Evolutionary conservation across 495 filamentous ascomycete genomes (phyloP).

Genomic region (Cryomyces minteri): DNA sequence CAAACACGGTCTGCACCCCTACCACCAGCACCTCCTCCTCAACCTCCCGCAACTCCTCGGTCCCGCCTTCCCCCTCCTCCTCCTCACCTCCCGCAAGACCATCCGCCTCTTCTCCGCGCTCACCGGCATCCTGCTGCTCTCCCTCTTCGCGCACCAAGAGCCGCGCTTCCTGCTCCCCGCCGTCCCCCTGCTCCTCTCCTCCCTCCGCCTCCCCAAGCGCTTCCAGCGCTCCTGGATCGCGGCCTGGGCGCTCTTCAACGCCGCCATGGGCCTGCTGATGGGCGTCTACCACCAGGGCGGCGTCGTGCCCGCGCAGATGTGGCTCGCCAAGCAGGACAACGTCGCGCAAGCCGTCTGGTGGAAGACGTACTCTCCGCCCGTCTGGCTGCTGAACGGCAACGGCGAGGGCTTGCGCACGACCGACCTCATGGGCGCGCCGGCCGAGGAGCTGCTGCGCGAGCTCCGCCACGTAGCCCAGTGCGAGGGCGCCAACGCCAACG

Average conservation of each 20-base stretch:
- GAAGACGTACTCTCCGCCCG: conserved; percentile 91
- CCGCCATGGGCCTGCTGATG: conserved; percentile 61
- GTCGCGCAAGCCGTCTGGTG: conserved; percentile 76
- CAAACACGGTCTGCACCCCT: conserved; percentile 78
- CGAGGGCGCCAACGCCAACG: conserved; percentile 16
- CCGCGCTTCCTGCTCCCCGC: conserved; percentile 81
- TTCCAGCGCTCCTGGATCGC: conserved; percentile 35
- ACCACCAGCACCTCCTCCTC: conserved; percentile 70
- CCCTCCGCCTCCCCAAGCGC: conserved; percentile 46
- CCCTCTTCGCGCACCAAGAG: conserved; percentile 83
- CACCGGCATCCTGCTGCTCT: conserved; percentile 62
- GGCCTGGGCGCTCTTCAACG: conserved; percentile 73
- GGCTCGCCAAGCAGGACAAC: conserved; percentile 19
- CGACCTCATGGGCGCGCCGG: conserved; percentile 69
- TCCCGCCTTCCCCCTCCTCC: conserved; percentile 57
- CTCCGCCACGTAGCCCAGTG: conserved; percentile 9
- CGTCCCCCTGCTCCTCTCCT: conserved; percentile 76
- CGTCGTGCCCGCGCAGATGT: conserved; percentile 62
- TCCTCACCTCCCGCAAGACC: conserved; percentile 26
- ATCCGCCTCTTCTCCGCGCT: conserved; percentile 60
- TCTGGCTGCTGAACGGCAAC: conserved; percentile 73
- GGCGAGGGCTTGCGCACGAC: conserved; percentile 42
- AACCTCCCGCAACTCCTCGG: conserved; percentile 84
- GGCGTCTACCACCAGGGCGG: conserved; percentile 90
- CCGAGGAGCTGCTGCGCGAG: conserved; percentile 10